A percentile compares a stretch with the other conserved stretches of the same genome.
phyloP scores from a whole-genome alignment of 1,284 basidiomycete species.

The Vanrija pseudolonga region DNA sequence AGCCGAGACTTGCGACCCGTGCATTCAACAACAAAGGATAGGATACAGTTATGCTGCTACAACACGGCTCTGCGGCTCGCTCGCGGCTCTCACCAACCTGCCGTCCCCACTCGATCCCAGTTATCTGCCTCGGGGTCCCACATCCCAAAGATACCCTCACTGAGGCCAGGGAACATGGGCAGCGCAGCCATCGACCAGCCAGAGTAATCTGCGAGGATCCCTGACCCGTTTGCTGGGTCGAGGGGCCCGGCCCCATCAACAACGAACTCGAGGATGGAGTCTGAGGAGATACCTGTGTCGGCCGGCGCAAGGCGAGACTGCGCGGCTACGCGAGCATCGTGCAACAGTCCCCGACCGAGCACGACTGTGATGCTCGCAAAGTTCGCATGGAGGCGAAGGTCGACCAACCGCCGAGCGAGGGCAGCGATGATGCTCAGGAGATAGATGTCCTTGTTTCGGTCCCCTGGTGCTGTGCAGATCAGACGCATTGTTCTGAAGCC shows the following conservation, averaged over 20 bases:
- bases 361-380: conserved; percentile 15
- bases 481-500: conserved; percentile 14
- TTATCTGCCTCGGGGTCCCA: no score
- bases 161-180: neutral
- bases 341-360: conserved; percentile 13
- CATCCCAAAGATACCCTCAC: neutral
- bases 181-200: no score
- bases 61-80: no score
- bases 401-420: conserved; percentile 11
- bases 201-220: no score
- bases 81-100: no score
- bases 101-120: no score
- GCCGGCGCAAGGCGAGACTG: neutral
- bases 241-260: no score
- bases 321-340: conserved; percentile 2
- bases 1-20: no score
- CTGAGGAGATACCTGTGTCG: neutral
- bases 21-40: no score
- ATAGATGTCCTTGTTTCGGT: conserved; percentile 14
- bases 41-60: no score
- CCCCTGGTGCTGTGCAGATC: conserved; percentile 7
- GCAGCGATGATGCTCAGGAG: conserved; percentile 15
- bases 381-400: conserved; percentile 18
- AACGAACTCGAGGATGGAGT: no score
- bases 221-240: no score